These are phyloP conservation scores for Euryodendron excelsum DNA, from an alignment of 148 eudicot species.

Conservation along the genomic window DNA sequence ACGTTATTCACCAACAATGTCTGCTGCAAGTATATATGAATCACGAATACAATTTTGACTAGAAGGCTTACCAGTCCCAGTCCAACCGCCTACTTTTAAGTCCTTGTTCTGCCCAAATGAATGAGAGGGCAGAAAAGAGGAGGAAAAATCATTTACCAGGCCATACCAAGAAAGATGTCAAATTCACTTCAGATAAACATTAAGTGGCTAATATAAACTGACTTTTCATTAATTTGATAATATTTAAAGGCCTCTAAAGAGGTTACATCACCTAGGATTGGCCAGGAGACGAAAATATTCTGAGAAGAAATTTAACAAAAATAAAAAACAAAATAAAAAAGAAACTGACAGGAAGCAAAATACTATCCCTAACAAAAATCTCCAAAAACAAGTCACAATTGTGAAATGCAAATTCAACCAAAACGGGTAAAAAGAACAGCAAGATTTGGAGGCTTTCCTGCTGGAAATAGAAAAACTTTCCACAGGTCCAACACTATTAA, in stretches of 20 bases:
- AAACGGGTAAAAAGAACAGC: too few relatives aligned
- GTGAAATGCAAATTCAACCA: neutral
- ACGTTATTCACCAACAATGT: neutral
- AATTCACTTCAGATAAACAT: neutral
- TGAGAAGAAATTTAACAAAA: neutral
- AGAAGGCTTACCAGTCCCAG: neutral
- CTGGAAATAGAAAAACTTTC: neutral
- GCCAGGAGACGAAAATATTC: neutral
- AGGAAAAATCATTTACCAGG: neutral
- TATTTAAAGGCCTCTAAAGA: neutral
- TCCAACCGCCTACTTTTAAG: neutral
- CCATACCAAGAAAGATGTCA: neutral
- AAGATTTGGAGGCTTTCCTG: too few relatives aligned
- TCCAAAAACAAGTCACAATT: neutral
- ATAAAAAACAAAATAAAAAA: too few relatives aligned
- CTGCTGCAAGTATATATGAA: neutral
- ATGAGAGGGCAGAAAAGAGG: neutral
- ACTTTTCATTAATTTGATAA: neutral
- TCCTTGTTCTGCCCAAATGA: neutral
- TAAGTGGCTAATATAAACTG: neutral
- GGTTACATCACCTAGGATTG: neutral
- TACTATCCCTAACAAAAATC: neutral
- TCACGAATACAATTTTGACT: neutral
- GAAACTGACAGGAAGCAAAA: neutral
- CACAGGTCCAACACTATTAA: neutral